Base-by-base conservation (phyloP, 1,284 basidiomycete genomes). In the Sanghuangporus sanghuang region DNA sequence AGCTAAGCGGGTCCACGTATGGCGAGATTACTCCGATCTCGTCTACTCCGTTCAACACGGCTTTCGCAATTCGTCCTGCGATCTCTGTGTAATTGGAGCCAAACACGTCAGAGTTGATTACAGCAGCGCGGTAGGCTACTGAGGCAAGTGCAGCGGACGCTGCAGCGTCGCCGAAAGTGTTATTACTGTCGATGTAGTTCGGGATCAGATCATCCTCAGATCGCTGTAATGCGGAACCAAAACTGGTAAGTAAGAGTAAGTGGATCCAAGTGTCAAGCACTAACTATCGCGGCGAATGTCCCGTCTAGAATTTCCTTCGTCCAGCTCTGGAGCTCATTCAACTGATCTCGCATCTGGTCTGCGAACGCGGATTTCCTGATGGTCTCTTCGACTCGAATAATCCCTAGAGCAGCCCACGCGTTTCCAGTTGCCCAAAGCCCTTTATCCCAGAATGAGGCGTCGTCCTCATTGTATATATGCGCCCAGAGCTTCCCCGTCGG, bases 401-500 rank as follows among this genome's bases (percentile, higher is more conserved):
- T 78, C 8, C 77, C 77, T 3, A 73, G 70, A 39, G 75, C 76
- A 5, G 77, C 77, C 77, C 77, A 79, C 1, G 68, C 76, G 66
- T 77, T 78, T 9, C 77, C 77, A 2, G 84, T 84, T 0, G 80
- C 80, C 85, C 85, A 88, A 18, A 84, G 69, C 2, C 81, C 79
- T 0, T 74, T 65, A 66, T 86, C 85, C 40, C 69, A 67, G 62
- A 69, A 71, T 6, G 61, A 23, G 59, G 67, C 59, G 35, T 52
- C 72, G 38, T 75, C 66, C 18, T 80, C 78, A 12, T 77, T 78
- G 58, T 78, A 73, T 61, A 86, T 80, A 71, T 84, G 79, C 67
- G 76, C 67, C 80, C 79, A 83, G 27, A 83, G 61, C 68, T 69
- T 66, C 38, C 73, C 72, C 14, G 69, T 68, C 6, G 66, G 57